Percentiles rank a stretch among this genome's conserved stretches.
phyloP scores from a whole-genome alignment of 2,329 filamentous ascomycete genomes.

The Sporothrix protearum region DNA sequence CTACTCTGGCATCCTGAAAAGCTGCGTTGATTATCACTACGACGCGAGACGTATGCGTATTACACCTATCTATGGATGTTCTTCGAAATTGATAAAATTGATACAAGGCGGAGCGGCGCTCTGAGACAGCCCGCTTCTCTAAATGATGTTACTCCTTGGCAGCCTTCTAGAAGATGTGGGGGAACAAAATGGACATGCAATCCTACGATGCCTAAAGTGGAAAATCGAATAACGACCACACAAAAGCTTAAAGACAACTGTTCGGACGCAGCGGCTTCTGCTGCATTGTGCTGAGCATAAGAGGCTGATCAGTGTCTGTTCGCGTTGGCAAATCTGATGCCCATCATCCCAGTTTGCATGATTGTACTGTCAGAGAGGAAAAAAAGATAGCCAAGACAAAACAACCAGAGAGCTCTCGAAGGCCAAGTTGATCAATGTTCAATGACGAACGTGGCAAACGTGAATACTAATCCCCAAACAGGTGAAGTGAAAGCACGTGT shows the following conservation, averaged over 20 bases:
- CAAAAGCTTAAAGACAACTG: not conserved
- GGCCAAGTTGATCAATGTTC: not conserved
- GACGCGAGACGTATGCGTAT: no score
- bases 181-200: not conserved
- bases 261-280: slow-evolving; percentile 8
- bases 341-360: not conserved
- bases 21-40: not conserved
- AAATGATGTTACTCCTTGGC: not conserved
- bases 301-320: slow-evolving; percentile 14
- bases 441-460: not conserved
- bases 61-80: not conserved
- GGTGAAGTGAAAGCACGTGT: not conserved
- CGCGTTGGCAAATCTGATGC: not conserved
- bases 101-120: not conserved
- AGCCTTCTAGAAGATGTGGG: slow-evolving; percentile 12
- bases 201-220: no score
- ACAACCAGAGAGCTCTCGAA: not conserved
- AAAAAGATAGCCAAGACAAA: not conserved
- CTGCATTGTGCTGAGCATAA: not conserved
- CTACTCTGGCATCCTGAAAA: not conserved
- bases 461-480: not conserved
- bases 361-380: not conserved
- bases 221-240: not conserved
- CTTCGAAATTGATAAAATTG: not conserved
- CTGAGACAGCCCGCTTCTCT: not conserved